A percentile compares a stretch with the other conserved stretches of the same genome.
phyloP scores from a whole-genome alignment of 768 basidiomycete genomes.

The Epithele typhae region DNA sequence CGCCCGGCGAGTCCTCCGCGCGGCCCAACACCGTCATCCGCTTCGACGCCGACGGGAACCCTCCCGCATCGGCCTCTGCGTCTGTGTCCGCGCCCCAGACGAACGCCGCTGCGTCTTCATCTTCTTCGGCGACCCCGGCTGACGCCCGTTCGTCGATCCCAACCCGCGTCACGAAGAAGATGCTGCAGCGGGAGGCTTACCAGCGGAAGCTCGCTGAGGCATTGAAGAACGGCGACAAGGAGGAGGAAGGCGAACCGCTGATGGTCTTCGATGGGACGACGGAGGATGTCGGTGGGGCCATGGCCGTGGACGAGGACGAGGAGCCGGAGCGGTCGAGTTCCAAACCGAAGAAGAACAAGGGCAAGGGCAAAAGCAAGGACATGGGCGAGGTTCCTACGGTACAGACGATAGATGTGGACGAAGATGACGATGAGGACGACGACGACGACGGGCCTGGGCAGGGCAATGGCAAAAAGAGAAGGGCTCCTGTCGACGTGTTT shows the following conservation, averaged over 20 bases:
- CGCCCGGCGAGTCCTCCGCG: slow-evolving; percentile 11
- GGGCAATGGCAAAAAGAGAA: slow-evolving; percentile 34
- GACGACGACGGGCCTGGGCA: slow-evolving; percentile 19
- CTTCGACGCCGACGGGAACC: slow-evolving; percentile 8
- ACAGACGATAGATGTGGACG: slow-evolving; percentile 27
- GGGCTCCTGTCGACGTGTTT: slow-evolving; percentile 60
- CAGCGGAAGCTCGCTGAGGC: slow-evolving; percentile 48
- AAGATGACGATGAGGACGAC: slow-evolving; percentile 28
- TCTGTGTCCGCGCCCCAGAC: neutral
- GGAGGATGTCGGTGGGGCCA: slow-evolving; percentile 29
- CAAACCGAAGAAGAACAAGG: slow-evolving; percentile 42
- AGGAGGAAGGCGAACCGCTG: slow-evolving; percentile 40
- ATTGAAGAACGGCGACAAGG: slow-evolving; percentile 37
- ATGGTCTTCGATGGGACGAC: slow-evolving; percentile 36
- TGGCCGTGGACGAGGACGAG: slow-evolving; percentile 31
- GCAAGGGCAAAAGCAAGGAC: slow-evolving; percentile 29
- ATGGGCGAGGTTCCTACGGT: slow-evolving; percentile 34
- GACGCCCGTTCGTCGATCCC: slow-evolving; percentile 22
- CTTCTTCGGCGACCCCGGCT: neutral
- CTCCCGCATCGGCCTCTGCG: neutral
- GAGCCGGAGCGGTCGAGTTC: slow-evolving; percentile 3
- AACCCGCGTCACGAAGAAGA: slow-evolving; percentile 63
- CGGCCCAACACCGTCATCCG: slow-evolving; percentile 13
- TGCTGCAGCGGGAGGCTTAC: slow-evolving; percentile 65
- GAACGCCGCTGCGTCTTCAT: neutral